Base-by-base conservation (phyloP, 169 alveolate species). In the Plasmodium vivax region DNA sequence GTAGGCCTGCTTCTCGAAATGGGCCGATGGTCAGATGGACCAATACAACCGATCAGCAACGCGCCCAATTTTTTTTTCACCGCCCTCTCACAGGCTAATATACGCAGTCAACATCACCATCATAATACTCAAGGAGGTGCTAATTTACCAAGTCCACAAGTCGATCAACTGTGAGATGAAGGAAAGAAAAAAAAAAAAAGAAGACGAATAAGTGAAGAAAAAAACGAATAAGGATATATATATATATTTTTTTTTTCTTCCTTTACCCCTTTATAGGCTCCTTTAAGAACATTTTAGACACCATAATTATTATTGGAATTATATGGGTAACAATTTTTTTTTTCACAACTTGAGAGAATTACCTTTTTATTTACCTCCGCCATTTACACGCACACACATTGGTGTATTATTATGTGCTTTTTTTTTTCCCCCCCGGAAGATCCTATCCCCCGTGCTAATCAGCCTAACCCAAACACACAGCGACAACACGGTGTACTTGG, bases 401-500 rank as follows among this genome's bases (percentile, higher is more conserved):
- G 41, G 16, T 32, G 12, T 30, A 47, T 62, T 75, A 19, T n/a
- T 85, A 16, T 77, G 36, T 85, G 43, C 43, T 84, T 68, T 73
- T 34, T 84, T 45, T 12, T 54, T 73, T 73, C 3, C 41, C 56
- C 75, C 36, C 36, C 82, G 45, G 58, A 56, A 88, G 94, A 79
- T 88, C 14, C 47, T 88, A 81, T 79, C 91, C 23, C 94, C 94
- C n/a, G 94, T 88, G 34, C 30, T 88, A 62, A 88, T 88, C 58
- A 88, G 84, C 36, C 54, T 88, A 81, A 88, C 94, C 10, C 94
- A 88, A 58, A 88, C 94, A 3, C 94, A 88, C 56, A 88, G 87
- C 73, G 94, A 88, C 72, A 56, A 88, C 41, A 88, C 94, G 34
- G 90, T 81, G 68, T 88, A 79, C 73, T 16, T 81, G 41, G 94